These are phyloP conservation scores for Populus simonii DNA, from an alignment of 345 rosid genomes.

Conservation along the genomic window DNA sequence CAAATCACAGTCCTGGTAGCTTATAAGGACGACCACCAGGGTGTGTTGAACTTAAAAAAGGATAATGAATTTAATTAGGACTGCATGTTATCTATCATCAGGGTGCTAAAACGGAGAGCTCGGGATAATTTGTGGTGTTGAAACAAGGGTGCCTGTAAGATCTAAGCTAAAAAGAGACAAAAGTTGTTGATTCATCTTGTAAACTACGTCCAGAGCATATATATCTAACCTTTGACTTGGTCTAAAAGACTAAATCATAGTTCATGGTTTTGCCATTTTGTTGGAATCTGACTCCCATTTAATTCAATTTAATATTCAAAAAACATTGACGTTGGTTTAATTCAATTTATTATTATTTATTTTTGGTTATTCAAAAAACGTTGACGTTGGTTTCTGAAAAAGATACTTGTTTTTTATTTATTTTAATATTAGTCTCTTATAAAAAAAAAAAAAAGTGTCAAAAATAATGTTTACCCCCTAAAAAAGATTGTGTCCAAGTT, in stretches of 20 bases:
- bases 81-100: background rate
- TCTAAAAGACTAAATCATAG: background rate
- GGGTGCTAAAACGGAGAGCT: background rate
- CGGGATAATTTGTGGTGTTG: background rate
- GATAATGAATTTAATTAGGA: background rate
- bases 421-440: too few relatives aligned
- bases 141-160: background rate
- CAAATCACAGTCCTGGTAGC: background rate
- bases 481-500: too few relatives aligned
- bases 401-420: too few relatives aligned
- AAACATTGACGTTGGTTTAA: too few relatives aligned
- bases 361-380: too few relatives aligned
- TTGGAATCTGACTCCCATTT: too few relatives aligned
- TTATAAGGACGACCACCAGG: background rate
- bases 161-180: background rate
- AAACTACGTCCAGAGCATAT: background rate
- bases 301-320: too few relatives aligned
- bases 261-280: background rate
- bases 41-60: background rate
- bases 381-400: too few relatives aligned
- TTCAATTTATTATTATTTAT: too few relatives aligned
- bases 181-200: background rate
- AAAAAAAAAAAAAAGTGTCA: too few relatives aligned
- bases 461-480: too few relatives aligned
- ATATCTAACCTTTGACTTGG: slow-evolving; percentile 1